Percentiles rank a stretch among this genome's conserved stretches.
Evolutionary conservation across 2,329 filamentous ascomycete species (phyloP).

Genomic region (Microsporum canis): DNA sequence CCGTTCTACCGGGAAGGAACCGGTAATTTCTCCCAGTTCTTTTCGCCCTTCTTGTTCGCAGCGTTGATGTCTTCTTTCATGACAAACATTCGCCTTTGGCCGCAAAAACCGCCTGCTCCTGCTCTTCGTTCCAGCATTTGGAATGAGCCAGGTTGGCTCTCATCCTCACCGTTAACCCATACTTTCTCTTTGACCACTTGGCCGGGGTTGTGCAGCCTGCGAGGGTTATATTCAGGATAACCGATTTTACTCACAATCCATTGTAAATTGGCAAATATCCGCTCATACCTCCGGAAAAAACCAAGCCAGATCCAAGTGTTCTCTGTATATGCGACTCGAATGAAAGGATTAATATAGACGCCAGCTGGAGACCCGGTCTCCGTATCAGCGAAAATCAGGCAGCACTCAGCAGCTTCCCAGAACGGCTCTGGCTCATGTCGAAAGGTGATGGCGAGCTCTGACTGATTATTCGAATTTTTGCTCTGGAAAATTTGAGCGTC

Average conservation of each 20-base stretch:
- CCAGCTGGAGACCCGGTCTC: slow-evolving; percentile 5
- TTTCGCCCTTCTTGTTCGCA: slow-evolving; percentile 7
- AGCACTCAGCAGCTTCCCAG: slow-evolving; percentile 13
- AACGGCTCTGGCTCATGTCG: slow-evolving; percentile 7
- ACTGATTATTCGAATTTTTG: not conserved
- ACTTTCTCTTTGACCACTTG: slow-evolving; percentile 4
- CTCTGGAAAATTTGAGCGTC: slow-evolving; percentile 6
- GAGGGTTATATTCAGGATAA: slow-evolving; percentile 13
- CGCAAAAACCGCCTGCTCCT: slow-evolving; percentile 9
- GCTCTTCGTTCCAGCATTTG: slow-evolving; percentile 8
- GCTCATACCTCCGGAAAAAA: slow-evolving; percentile 11
- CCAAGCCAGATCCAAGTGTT: slow-evolving; percentile 8
- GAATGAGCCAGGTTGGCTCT: slow-evolving; percentile 3
- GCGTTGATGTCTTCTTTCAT: slow-evolving; percentile 9
- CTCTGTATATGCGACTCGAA: slow-evolving; percentile 9
- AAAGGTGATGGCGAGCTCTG: slow-evolving; percentile 4
- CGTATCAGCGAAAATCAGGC: slow-evolving; percentile 9
- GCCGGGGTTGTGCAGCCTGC: slow-evolving; percentile 5
- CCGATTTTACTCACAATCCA: slow-evolving; percentile 11
- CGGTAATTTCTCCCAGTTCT: slow-evolving; percentile 11
- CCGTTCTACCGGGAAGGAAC: not conserved
- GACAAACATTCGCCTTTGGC: slow-evolving; percentile 11
- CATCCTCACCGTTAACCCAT: slow-evolving; percentile 2
- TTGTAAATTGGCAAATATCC: slow-evolving; percentile 10
- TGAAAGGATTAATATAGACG: slow-evolving; percentile 10